Base-by-base conservation (phyloP, 352 stramenopile species). In the Globisporangium emineosum region DNA sequence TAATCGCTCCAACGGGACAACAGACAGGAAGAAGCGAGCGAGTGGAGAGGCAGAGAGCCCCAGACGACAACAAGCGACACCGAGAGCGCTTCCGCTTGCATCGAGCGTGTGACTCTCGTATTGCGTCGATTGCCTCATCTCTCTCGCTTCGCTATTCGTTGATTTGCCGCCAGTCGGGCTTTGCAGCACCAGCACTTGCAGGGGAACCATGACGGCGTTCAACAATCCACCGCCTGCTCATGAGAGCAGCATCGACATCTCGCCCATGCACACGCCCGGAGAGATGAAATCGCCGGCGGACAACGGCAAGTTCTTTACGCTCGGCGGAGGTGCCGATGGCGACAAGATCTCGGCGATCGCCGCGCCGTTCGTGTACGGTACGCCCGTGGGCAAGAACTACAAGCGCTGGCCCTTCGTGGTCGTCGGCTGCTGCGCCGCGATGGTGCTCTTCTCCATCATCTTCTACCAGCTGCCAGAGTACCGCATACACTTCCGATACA, bases 401-500 rank as follows among this genome's bases (percentile, higher is more conserved):
- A 93, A 93, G 74, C 73, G 71, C 56, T 93, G 85, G 85, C 85
- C 85, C 4, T 93, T 90, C 58, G 62, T 81, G 13, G 70, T 82
- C 30, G 85, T 93, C 23, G 66, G 51, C 3, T 15, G 78, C 42
- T 86, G 79, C 51, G 81, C 79, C 0, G 25, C 66, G 3, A 9
- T 90, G 57, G 79, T 89, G 33, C 27, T 82, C 54, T 89, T 88
- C 58, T 75, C 62, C 30, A 86, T 85, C 70, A 85, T 93, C 60
- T 91, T 82, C 69, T 76, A 88, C 62, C 69, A 93, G 47, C 64
- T 93, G 33, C 79, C 85, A 5, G 79, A 91, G 68, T 93, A 91
- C 67, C 75, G 85, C 13, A 32, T 85, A 3, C 71, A 78, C 45
- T 70, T 91, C 42, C 83, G 85, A 21, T 91, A 92, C 63, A 45